Conservation (phyloP, 306 rosid genomes). For the Argentina anserina region DNA sequence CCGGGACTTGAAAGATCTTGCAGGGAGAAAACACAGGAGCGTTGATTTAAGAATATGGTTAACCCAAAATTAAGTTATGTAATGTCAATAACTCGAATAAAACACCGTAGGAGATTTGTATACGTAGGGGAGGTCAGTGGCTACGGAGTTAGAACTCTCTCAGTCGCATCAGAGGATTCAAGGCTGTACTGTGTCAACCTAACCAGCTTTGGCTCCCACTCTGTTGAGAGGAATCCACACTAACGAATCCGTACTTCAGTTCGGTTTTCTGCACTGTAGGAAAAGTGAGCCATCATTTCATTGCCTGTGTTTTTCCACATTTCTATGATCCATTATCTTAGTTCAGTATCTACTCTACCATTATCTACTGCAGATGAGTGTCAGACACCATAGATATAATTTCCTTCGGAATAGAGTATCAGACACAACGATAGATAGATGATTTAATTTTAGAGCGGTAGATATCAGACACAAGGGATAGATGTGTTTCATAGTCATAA, state of each 20-base stretch:
- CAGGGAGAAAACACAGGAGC: no score
- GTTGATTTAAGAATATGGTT: no score
- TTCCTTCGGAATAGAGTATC: neutral
- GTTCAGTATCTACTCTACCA: neutral
- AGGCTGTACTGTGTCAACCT: neutral
- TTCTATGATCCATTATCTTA: neutral
- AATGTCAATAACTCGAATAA: no score
- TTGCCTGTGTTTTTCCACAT: neutral
- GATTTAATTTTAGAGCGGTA: neutral
- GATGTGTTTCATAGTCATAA: slow-evolving; percentile 7
- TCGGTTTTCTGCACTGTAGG: no score
- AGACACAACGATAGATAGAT: neutral
- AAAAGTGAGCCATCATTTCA: neutral
- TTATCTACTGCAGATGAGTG: neutral
- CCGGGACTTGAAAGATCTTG: no score
- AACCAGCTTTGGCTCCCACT: neutral
- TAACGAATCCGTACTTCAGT: no score
- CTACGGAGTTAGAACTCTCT: neutral
- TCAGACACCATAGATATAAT: neutral
- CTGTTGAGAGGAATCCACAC: neutral
- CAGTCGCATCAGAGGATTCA: neutral
- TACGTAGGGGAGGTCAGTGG: no score
- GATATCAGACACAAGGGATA: neutral
- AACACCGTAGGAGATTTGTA: no score
- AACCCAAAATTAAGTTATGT: no score